Percentiles rank a stretch among this genome's conserved stretches.
Conservation (phyloP, 1,284 basidiomycete species). For the Ceratobasidium theobromae region DNA sequence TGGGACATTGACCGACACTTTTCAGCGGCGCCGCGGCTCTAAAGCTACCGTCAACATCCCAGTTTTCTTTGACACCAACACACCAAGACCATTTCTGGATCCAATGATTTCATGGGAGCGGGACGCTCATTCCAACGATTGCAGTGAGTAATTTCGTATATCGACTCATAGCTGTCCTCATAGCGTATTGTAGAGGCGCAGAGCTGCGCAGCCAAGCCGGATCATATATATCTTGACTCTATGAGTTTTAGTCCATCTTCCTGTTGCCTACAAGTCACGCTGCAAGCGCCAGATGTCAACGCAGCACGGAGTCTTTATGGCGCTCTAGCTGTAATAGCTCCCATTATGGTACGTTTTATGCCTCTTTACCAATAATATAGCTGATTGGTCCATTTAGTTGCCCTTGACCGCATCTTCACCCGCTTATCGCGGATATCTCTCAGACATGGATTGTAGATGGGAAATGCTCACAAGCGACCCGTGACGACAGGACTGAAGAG, state of each 20-base stretch:
- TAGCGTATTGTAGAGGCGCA: conserved; percentile 64
- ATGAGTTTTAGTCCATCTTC: conserved; percentile 99
- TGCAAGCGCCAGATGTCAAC: conserved; percentile 91
- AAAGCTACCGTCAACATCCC: conserved; percentile 97
- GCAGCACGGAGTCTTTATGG: conserved; percentile 95
- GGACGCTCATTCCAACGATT: conserved; percentile 75
- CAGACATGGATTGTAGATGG: conserved; percentile 98
- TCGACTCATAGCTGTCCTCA: not conserved
- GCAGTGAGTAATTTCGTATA: conserved; percentile 52
- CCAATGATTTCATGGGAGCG: conserved; percentile 87
- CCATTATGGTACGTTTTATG: conserved; percentile 76
- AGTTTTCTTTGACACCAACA: conserved; percentile 85
- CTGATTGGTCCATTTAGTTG: conserved; percentile 53
- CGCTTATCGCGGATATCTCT: conserved; percentile 88
- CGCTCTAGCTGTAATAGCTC: conserved; percentile 88
- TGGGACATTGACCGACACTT: conserved; percentile 65
- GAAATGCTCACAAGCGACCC: conserved; percentile 97
- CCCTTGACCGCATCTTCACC: conserved; percentile 94
- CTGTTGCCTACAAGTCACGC: conserved; percentile 95
- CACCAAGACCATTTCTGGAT: conserved; percentile 87
- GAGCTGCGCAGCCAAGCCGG: conserved; percentile 68
- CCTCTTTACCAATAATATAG: conserved; percentile 6
- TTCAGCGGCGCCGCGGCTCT: conserved; percentile 83
- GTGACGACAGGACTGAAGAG: conserved; percentile 92
- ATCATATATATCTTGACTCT: conserved; percentile 98